Percentiles rank a stretch among this genome's conserved stretches.
These are phyloP conservation scores for Tremella yokohamensis DNA, from an alignment of 768 basidiomycete genomes.

Conservation along the genomic window DNA sequence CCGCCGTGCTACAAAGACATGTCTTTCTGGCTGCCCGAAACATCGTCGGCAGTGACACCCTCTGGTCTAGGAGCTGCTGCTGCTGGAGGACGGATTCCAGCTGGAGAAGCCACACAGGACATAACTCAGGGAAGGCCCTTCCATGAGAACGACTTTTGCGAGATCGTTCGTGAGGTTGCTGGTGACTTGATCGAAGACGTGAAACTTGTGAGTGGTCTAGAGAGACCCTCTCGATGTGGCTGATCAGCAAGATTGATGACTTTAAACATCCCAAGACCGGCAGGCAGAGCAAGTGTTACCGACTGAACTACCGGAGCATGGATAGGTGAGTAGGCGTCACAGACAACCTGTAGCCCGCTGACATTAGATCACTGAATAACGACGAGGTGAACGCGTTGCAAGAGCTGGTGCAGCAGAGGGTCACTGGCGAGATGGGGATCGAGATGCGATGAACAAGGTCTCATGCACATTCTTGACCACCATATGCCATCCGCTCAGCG, in stretches of 20 bases:
- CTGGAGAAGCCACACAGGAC: conserved; percentile 43
- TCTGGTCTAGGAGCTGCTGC: conserved; percentile 88
- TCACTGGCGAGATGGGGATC: conserved; percentile 51
- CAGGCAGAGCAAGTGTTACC: conserved; percentile 75
- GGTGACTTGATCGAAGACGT: conserved; percentile 92
- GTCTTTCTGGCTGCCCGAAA: conserved; percentile 71
- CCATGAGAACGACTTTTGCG: conserved; percentile 97
- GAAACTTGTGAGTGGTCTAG: conserved; percentile 60
- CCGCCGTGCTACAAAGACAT: conserved; percentile 91
- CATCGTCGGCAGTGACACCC: conserved; percentile 76
- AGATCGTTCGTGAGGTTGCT: conserved; percentile 84
- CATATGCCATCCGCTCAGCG: too few species aligned
- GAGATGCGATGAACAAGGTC: conserved; percentile 49
- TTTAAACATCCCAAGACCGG: conserved; percentile 86
- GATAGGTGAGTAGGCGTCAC: conserved; percentile 62
- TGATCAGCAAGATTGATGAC: conserved; percentile 69
- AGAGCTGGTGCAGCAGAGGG: conserved; percentile 47
- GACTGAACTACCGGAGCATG: conserved; percentile 94
- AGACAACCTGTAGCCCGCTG: background rate
- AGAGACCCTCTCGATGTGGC: background rate
- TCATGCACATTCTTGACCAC: background rate
- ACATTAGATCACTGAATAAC: conserved; percentile 70
- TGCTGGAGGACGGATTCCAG: conserved; percentile 60
- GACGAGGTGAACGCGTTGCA: conserved; percentile 85
- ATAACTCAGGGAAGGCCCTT: conserved; percentile 50